Evolutionary conservation across 805 yeast species (phyloP), one percentile per base, ranked within the genome.

Genomic region (Ogataea salicorniae): DNA sequence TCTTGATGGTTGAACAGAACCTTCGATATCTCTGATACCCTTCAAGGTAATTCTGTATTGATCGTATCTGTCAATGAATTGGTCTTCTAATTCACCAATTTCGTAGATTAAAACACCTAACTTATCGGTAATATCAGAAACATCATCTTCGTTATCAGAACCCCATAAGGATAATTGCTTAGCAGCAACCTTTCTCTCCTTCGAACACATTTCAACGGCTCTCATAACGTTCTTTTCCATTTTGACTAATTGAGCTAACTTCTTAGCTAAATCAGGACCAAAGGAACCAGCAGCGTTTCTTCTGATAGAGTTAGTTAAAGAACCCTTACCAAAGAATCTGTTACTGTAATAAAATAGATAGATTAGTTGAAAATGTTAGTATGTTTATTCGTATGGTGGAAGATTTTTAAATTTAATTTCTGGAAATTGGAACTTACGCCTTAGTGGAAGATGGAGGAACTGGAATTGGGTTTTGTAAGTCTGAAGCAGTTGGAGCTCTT

Each of bases 401-500:
- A 39, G 31, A 26, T 26, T 8, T 23, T 26, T 26, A 13, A 16
- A 37, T 37, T 11, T 6, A 20, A 20, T 37, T 20, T 20, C 5
- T 46, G 29, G 29, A 26, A 26, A 26, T 26, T 26, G 31, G 11
- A 26, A 58, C 60, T 43, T 53, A 57, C 58, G 76, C 62, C 75
- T 89, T 89, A 62, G 97, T 86, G 46, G 96, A 74, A 33, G 97
- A 83, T 42, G 95, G 83, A 38, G 96, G 84, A 56, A 97, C 98
- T 42, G 98, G 98, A 47, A 95, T 92, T 34, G 98, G 97, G 43
- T 87, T 79, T 68, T 85, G 91, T 71, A 92, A 72, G 73, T 92
- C 97, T 57, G 96, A 81, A 51, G 98, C 98, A 48, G 99, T 91
- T 53, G 99, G 99, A 37, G 97, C 98, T 72, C 96, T 87, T 47